A percentile compares a stretch with the other conserved stretches of the same genome.
Evolutionary conservation across 805 yeast species (phyloP).

Genomic region (Crinitomyces ghanaensis): DNA sequence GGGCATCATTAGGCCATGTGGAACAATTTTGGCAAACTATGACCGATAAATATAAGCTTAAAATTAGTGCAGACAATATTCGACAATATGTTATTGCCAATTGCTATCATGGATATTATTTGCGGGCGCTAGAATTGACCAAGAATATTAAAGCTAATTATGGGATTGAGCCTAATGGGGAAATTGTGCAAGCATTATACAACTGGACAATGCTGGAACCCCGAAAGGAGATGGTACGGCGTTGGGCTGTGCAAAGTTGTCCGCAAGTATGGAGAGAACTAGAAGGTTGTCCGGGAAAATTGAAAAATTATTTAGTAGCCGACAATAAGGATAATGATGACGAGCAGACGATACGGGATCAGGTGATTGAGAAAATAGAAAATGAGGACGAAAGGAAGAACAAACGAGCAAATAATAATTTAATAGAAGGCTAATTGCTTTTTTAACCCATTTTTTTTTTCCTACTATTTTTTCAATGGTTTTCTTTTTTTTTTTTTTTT

Average conservation of each 20-base stretch:
- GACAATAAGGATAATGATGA: constrained; percentile 25
- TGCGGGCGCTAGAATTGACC: constrained; percentile 43
- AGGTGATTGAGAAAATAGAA: constrained; percentile 18
- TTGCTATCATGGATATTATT: constrained; percentile 51
- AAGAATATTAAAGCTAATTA: constrained; percentile 33
- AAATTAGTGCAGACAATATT: constrained; percentile 42
- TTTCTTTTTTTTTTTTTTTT: not conserved
- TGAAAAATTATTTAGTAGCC: constrained; percentile 20
- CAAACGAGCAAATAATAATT: no score
- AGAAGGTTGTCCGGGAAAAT: constrained; percentile 21
- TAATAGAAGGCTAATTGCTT: no score
- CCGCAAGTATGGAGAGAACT: constrained; percentile 31
- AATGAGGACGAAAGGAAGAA: no score
- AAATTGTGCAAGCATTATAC: constrained; percentile 25
- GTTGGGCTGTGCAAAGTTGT: constrained; percentile 31
- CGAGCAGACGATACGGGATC: constrained; percentile 15
- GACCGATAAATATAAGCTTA: constrained; percentile 36
- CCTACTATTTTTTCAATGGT: constrained; percentile 1
- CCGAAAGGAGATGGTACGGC: constrained; percentile 27
- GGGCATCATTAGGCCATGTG: constrained; percentile 41
- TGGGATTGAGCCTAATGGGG: constrained; percentile 17
- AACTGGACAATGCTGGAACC: constrained; percentile 33
- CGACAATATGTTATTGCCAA: constrained; percentile 58
- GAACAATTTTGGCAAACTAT: constrained; percentile 51
- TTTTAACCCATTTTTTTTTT: no score